Evolutionary conservation across 2,329 filamentous ascomycete species (phyloP), one percentile per base, ranked within the genome.

Genomic region (Alternaria atra): DNA sequence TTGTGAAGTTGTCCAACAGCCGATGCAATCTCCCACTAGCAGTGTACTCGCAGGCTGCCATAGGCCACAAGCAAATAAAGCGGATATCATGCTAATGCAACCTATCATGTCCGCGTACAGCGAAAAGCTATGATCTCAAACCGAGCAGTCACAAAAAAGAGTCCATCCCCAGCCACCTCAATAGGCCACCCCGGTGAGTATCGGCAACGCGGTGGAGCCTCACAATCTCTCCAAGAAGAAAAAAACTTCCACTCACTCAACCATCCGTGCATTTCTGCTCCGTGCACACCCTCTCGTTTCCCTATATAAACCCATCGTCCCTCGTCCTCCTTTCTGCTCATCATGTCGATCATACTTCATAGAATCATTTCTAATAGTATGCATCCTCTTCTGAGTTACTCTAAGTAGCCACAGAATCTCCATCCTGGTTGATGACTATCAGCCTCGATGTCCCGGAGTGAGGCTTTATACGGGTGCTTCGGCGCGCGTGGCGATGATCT

Each of bases 401-500:
- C 87, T 93, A 87, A 91, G 86, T 86, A 97, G 93, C 91, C 88
- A 93, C 91, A 94, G 90, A 93, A 84, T 85, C 87, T 89, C 68
- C 68, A 94, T 89, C 91, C 92, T 93, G 92, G 91, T 91, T 92
- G 92, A 96, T 95, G 92, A 96, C 81, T 67, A 76, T 69, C 75
- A 91, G 92, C 92, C 91, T 92, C 92, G 89, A 85, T 86, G 84
- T 90, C 90, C 89, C 88, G 92, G 91, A 93, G 91, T 95, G 91
- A 94, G 90, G 82, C 85, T 85, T 82, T 74, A 82, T 85, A 78
- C 82, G 64, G 81, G 81, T 84, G 80, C 86, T 90, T 89, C 91
- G 91, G 88, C 94, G 90, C 90, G 87, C 89, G 90, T 89, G 90
- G 89, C 93, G 91, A 95, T 96, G 93, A 96, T 96, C 92, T 95